Evolutionary conservation across 2,329 filamentous ascomycete genomes (phyloP).

Genomic region (Aspergillus ochraceoroseus): DNA sequence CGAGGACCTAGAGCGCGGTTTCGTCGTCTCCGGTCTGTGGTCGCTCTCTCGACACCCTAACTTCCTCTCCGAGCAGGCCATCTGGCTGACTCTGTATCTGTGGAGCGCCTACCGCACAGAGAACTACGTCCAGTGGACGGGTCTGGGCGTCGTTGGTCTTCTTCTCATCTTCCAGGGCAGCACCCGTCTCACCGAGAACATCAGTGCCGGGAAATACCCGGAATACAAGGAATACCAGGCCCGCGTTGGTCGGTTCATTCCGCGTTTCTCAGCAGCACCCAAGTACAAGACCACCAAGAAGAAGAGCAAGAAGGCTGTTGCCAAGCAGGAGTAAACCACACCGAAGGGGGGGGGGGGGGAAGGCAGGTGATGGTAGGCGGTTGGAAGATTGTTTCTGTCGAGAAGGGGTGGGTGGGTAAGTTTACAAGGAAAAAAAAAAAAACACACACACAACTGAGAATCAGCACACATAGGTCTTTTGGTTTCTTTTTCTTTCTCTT

Average conservation of each 20-base stretch:
- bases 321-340: slow-evolving; percentile 15
- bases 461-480: neutral
- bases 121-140: slow-evolving; percentile 72
- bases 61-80: slow-evolving; percentile 82
- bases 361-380: too few species aligned
- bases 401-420: too few species aligned
- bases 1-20: slow-evolving; percentile 82
- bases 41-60: slow-evolving; percentile 88
- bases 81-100: slow-evolving; percentile 84
- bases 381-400: too few species aligned
- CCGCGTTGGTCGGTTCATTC: slow-evolving; percentile 77
- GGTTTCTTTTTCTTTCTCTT: slow-evolving; percentile 4
- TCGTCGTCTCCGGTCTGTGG: slow-evolving; percentile 79
- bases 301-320: slow-evolving; percentile 23
- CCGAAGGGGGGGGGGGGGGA: slow-evolving; percentile 26
- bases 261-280: slow-evolving; percentile 43
- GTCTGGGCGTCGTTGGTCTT: slow-evolving; percentile 63
- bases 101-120: slow-evolving; percentile 76
- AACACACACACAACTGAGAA: neutral
- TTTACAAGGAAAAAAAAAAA: too few species aligned
- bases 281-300: slow-evolving; percentile 25
- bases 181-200: slow-evolving; percentile 77
- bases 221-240: slow-evolving; percentile 83
- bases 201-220: slow-evolving; percentile 76
- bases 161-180: slow-evolving; percentile 82